These are phyloP conservation scores for Apiospora aurea DNA, from an alignment of 2,329 filamentous ascomycete genomes.

Conservation along the genomic window DNA sequence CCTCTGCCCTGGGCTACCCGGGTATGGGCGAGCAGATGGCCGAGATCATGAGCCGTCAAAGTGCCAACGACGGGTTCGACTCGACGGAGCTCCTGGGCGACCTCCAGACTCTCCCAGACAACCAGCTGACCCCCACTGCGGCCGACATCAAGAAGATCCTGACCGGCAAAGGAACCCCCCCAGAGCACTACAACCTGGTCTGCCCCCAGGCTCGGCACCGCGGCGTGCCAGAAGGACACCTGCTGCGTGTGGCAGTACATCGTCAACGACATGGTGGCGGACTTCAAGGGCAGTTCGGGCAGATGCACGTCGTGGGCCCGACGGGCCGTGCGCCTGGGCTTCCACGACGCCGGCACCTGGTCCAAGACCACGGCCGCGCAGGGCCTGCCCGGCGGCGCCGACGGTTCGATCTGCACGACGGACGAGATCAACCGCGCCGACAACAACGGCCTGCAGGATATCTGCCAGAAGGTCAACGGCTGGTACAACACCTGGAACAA, in stretches of 20 bases:
- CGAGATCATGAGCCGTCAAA: conserved; percentile 24
- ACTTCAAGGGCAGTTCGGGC: conserved; percentile 47
- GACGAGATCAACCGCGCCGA: conserved; percentile 48
- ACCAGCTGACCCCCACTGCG: conserved; percentile 45
- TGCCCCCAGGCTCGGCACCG: conserved; percentile 34
- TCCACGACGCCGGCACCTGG: conserved; percentile 57
- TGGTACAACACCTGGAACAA: conserved; percentile 48
- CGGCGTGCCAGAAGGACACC: conserved; percentile 45
- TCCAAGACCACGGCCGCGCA: conserved; percentile 42
- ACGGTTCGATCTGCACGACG: conserved; percentile 53
- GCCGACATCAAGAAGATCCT: conserved; percentile 48
- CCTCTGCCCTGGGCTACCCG: conserved; percentile 26
- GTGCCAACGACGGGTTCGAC: conserved; percentile 31
- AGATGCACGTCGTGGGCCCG: conserved; percentile 53
- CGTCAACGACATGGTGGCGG: conserved; percentile 45
- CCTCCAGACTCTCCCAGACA: conserved; percentile 41
- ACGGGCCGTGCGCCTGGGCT: conserved; percentile 53
- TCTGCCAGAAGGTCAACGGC: conserved; percentile 47
- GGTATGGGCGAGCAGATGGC: conserved; percentile 27
- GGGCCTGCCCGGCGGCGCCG: conserved; percentile 47
- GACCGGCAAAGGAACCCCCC: conserved; percentile 36
- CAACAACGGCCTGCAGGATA: conserved; percentile 56
- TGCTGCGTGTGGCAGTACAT: conserved; percentile 56
- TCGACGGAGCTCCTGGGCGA: conserved; percentile 46
- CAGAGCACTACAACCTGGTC: conserved; percentile 34